phyloP scores from a whole-genome alignment of 1,139 yeast genomes.

The Debaryomyces singareniensis region DNA sequence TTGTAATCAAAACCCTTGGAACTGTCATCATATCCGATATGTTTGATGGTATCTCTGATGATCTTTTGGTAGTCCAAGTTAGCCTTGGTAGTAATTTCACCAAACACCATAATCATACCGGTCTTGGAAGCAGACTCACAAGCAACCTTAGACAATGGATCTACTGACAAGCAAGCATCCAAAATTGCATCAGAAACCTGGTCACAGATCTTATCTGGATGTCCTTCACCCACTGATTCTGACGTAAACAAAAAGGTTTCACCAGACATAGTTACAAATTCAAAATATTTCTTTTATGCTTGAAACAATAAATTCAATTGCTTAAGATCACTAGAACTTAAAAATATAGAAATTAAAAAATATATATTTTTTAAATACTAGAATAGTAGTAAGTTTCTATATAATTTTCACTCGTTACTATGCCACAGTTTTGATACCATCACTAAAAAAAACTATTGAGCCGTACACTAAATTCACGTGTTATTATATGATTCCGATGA shows the following conservation, averaged over 20 bases:
- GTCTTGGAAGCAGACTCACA: conserved; percentile 99
- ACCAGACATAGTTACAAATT: no score
- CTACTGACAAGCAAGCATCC: conserved; percentile 94
- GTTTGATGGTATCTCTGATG: conserved; percentile 96
- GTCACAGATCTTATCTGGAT: conserved; percentile 99
- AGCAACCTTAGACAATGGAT: conserved; percentile 97
- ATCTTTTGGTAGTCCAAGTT: conserved; percentile 92
- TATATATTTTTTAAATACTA: no score
- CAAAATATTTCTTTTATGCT: no score
- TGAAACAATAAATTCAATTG: no score
- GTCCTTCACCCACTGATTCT: conserved; percentile 98
- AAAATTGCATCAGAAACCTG: conserved; percentile 98
- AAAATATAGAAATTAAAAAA: no score
- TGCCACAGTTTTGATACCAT: no score
- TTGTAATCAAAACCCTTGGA: conserved; percentile 98
- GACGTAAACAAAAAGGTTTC: conserved; percentile 77
- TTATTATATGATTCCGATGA: no score
- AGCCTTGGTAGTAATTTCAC: conserved; percentile 98
- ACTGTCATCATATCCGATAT: conserved; percentile 95
- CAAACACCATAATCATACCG: conserved; percentile 98
- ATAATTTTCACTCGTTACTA: no score
- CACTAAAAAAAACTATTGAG: no score
- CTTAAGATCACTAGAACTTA: no score
- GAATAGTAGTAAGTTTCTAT: no score
- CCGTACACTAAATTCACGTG: no score